Evolutionary conservation across 1,284 basidiomycete genomes (phyloP).

Genomic region (Rhodotorula sp.): DNA sequence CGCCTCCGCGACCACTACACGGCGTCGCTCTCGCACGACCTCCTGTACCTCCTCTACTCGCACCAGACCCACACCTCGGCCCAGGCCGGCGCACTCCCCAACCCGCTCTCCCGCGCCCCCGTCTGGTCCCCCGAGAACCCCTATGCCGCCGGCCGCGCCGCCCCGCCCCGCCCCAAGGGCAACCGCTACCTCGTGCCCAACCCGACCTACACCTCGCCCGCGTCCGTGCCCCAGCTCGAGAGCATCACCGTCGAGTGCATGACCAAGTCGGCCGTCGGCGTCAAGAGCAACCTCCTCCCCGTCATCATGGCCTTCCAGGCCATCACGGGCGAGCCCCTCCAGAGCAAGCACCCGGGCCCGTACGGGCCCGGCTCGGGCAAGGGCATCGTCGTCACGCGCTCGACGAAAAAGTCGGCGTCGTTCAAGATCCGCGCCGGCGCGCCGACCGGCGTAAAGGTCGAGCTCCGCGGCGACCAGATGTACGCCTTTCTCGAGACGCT

Average conservation of each 20-base stretch:
- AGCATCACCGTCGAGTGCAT: slow-evolving; percentile 81
- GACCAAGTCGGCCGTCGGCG: slow-evolving; percentile 66
- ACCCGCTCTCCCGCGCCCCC: slow-evolving; percentile 55
- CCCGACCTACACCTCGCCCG: slow-evolving; percentile 61
- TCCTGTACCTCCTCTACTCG: slow-evolving; percentile 94
- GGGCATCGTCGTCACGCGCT: slow-evolving; percentile 78
- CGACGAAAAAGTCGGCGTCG: slow-evolving; percentile 75
- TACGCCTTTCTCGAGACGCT: slow-evolving; percentile 89
- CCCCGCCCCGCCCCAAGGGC: slow-evolving; percentile 70
- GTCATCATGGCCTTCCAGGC: slow-evolving; percentile 84
- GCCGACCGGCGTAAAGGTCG: slow-evolving; percentile 85
- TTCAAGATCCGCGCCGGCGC: slow-evolving; percentile 81
- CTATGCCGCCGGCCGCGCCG: slow-evolving; percentile 71
- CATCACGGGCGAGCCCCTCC: slow-evolving; percentile 75
- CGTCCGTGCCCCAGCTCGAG: slow-evolving; percentile 74
- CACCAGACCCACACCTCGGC: slow-evolving; percentile 58
- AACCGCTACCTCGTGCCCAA: slow-evolving; percentile 65
- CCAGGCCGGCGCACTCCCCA: slow-evolving; percentile 48
- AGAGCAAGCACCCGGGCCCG: slow-evolving; percentile 59
- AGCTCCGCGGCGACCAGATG: slow-evolving; percentile 84
- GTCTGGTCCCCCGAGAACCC: slow-evolving; percentile 75
- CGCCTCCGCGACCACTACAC: slow-evolving; percentile 84
- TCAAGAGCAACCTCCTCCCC: slow-evolving; percentile 74
- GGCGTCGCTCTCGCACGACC: slow-evolving; percentile 75
- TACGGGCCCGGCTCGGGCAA: slow-evolving; percentile 59